Conservation (phyloP, 208 protist species). For the Leishmania gerbilli region DNA sequence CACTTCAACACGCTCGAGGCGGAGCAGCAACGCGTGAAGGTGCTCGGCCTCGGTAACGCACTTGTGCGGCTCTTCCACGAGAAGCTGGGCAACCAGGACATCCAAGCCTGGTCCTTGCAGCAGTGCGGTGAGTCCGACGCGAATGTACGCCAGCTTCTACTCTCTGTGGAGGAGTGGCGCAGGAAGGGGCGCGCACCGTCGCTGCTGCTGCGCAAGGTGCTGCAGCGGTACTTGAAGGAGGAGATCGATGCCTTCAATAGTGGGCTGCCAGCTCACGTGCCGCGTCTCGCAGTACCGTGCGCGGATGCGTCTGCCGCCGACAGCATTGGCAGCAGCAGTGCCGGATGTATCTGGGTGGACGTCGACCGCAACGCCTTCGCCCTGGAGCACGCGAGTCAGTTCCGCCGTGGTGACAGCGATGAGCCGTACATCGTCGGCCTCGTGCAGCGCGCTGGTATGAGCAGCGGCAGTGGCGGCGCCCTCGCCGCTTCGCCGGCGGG, state of each 20-base stretch:
- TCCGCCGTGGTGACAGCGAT: constrained; percentile 38
- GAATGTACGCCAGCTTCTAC: constrained; percentile 65
- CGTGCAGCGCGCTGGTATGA: constrained; percentile 50
- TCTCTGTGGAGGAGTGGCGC: constrained; percentile 87
- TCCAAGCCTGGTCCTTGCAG: constrained; percentile 69
- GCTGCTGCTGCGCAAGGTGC: constrained; percentile 55
- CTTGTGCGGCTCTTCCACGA: constrained; percentile 85
- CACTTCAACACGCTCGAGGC: constrained; percentile 65
- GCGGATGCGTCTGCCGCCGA: not conserved
- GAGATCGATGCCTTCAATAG: constrained; percentile 80
- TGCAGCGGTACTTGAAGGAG: constrained; percentile 66
- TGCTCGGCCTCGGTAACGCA: constrained; percentile 61
- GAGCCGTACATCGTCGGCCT: constrained; percentile 77
- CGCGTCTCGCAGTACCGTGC: constrained; percentile 46
- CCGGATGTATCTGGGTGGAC: constrained; percentile 64
- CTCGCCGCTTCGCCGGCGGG: constrained; percentile 2
- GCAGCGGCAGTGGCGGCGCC: constrained; percentile 13
- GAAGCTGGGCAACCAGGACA: constrained; percentile 66
- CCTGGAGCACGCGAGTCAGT: constrained; percentile 46
- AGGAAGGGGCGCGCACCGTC: constrained; percentile 72
- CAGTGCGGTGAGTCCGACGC: constrained; percentile 49
- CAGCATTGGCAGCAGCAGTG: constrained; percentile 11
- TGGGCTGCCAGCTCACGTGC: constrained; percentile 64
- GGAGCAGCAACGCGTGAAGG: constrained; percentile 55
- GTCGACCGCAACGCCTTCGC: constrained; percentile 68